Evolutionary conservation across 768 basidiomycete species (phyloP), one percentile per base, ranked within the genome.

Genomic region (Suillus spraguei): DNA sequence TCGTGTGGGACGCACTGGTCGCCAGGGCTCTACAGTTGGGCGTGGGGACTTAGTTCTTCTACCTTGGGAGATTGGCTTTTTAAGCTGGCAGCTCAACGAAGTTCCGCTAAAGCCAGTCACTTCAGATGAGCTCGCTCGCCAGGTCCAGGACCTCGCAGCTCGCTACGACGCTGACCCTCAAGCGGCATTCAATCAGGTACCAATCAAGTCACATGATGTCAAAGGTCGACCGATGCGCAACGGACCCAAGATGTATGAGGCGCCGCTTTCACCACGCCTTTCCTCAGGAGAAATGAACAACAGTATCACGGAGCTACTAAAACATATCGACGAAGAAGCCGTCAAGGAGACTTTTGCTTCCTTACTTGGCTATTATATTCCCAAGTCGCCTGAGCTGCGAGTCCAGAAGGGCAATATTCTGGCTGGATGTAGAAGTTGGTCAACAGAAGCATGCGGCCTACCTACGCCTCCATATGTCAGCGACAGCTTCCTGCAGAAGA

Each of bases 1-100:
- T 68, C 90, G 95, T 63, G 86, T 97, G 50, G 91, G 92, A 4
- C 84, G 94, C 61, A 94, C 95, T 0, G 94, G 92, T 24, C 87
- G 94, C 67, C 90, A 85, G 2, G 80, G 82, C 9, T 73, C 75
- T 47, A 79, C 80, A 17, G 69, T 75, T 9, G 89, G 89, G 4
- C 84, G 91, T 60, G 92, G 91, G 2, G 95, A 97, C 74, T 75
- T 95, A 46, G 82, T 96, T 36, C 80, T 95, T 41, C 78, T 90
- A 16, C 90, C 91, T 16, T 94, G 89, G 84, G 95, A 98, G 72
- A 74, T 82, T 42, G 84, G 82, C 17, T 96, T 89, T 72, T 77
- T 90, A 64, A 80, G 80, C 13, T 82, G 81, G 77, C 79, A 87
- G 66, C 79, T 96, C 55, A 79, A 80, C 16, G 81, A 84, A 50